Evolutionary conservation across 148 eudicot genomes (phyloP).

Genomic region (Cornus florida): DNA sequence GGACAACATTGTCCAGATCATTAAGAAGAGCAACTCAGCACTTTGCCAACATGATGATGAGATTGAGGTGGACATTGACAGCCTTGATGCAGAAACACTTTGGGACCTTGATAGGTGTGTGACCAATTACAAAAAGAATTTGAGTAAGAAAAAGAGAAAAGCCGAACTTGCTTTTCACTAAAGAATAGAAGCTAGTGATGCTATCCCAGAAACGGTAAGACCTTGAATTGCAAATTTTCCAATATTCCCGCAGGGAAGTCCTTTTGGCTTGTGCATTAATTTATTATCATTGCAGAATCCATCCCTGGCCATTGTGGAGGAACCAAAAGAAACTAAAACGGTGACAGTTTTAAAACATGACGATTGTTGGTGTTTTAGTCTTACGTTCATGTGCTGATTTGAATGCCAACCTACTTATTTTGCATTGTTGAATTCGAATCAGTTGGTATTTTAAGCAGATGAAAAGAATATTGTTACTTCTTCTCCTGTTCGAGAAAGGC

Average conservation of each 20-base stretch:
- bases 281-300: slow-evolving; percentile 40
- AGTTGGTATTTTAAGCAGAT: slow-evolving; percentile 29
- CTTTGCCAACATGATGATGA: slow-evolving; percentile 80
- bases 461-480: slow-evolving; percentile 34
- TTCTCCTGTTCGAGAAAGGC: slow-evolving; percentile 46
- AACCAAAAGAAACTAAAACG: slow-evolving; percentile 41
- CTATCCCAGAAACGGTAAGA: slow-evolving; percentile 37
- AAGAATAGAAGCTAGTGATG: slow-evolving; percentile 41
- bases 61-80: slow-evolving; percentile 91
- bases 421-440: not conserved
- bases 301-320: slow-evolving; percentile 26
- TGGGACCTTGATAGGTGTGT: slow-evolving; percentile 97
- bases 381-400: not conserved
- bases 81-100: slow-evolving; percentile 83
- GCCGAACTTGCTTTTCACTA: slow-evolving; percentile 72
- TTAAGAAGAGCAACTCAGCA: slow-evolving; percentile 69
- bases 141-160: slow-evolving; percentile 77
- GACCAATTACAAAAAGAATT: slow-evolving; percentile 76
- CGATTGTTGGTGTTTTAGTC: not conserved
- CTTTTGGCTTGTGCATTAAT: slow-evolving; percentile 3
- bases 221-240: slow-evolving; percentile 3
- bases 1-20: slow-evolving; percentile 76
- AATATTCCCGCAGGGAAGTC: not conserved
- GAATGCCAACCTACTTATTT: not conserved
- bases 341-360: slow-evolving; percentile 28